Conservation (phyloP, 257 asterid species). For the Solanum sparsipilum region DNA sequence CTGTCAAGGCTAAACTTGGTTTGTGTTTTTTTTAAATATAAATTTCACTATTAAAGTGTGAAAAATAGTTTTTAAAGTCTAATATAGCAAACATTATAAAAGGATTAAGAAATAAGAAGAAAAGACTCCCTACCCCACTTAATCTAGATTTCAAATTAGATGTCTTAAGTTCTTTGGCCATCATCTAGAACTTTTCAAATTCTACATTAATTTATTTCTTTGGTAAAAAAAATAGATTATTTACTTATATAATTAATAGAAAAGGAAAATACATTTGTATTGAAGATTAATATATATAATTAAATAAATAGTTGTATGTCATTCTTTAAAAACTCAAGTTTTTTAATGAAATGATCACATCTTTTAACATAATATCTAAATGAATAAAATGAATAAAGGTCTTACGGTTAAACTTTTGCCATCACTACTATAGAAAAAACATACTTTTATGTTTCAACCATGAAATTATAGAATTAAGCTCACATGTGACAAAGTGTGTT, state of each 20-base stretch:
- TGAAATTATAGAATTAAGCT: neutral
- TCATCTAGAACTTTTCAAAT: neutral
- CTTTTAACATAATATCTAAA: neutral
- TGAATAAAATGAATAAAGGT: neutral
- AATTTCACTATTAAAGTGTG: neutral
- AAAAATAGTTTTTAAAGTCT: neutral
- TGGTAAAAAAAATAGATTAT: neutral
- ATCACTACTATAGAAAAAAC: neutral
- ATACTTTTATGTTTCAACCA: neutral
- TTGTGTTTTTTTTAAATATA: neutral
- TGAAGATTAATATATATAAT: neutral
- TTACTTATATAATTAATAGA: neutral
- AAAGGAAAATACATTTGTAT: neutral
- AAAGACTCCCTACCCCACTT: neutral
- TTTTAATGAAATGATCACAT: accelerated
- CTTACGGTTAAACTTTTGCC: neutral
- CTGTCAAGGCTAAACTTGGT: neutral
- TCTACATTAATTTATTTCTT: neutral
- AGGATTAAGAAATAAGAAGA: neutral
- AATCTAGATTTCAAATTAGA: neutral
- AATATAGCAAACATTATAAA: neutral
- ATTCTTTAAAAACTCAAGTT: neutral
- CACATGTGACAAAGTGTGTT: neutral
- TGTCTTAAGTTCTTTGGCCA: neutral
- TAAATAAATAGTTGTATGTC: neutral